These are phyloP conservation scores for Debaryomyces prosopidis DNA, from an alignment of 805 yeast genomes.

Conservation along the genomic window DNA sequence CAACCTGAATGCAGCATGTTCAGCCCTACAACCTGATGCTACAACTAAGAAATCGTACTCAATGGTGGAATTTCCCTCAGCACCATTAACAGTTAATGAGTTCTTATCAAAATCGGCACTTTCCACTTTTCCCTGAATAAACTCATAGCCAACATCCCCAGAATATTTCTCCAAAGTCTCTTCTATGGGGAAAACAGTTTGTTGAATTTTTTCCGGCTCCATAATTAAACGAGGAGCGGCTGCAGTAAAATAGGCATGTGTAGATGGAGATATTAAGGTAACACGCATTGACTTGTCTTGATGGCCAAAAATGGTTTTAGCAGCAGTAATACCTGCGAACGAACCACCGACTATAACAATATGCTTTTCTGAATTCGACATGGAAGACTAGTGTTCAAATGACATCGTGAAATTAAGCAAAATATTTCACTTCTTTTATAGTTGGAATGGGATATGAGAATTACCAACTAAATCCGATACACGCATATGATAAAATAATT, in stretches of 20 bases:
- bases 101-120: constrained; percentile 25
- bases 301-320: constrained; percentile 15
- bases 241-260: constrained; percentile 22
- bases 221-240: constrained; percentile 34
- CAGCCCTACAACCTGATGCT: constrained; percentile 32
- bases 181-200: constrained; percentile 18
- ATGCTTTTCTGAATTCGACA: constrained; percentile 3
- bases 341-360: constrained; percentile 40
- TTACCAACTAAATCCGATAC: no score
- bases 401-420: no score
- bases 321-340: constrained; percentile 31
- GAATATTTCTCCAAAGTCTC: constrained; percentile 17
- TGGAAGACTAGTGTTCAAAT: neutral
- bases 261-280: constrained; percentile 26
- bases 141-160: constrained; percentile 12
- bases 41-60: constrained; percentile 33
- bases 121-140: constrained; percentile 25
- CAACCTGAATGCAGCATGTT: constrained; percentile 25
- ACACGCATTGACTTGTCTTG: constrained; percentile 14
- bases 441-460: no score
- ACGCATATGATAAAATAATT: no score
- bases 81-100: constrained; percentile 14
- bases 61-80: constrained; percentile 5
- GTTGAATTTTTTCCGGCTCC: constrained; percentile 20
- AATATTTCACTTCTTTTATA: no score